Evolutionary conservation across 140 eudicot species (phyloP), one percentile per base, ranked within the genome.

Genomic region (Flaveria floridana): DNA sequence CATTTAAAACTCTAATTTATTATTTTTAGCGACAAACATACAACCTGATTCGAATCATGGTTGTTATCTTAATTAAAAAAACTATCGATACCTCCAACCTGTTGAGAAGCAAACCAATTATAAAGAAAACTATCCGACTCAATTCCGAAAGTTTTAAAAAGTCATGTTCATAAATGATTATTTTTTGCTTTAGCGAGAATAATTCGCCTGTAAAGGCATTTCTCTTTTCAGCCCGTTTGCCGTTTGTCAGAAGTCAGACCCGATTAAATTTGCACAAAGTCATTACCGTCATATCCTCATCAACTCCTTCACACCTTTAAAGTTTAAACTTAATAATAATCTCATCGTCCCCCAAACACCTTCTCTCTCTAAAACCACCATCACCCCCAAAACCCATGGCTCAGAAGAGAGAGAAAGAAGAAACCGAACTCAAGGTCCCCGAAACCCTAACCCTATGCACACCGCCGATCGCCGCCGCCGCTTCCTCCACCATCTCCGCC

Each of bases 351-450:
- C 76, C 34, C 78, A 26, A 12, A 48, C 55, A 16, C 65, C 6
- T 18, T 67, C 80, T 75, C 84, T 81, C 73, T 80, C 73, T 58
- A 12, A 64, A 71, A 71, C 34, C 65, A 1, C 73, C n/a, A 16
- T 34, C 9, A 58, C 44, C 59, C 42, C 30, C 75, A 65, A 44
- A 70, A 55, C 77, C 44, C 55, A 81, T 84, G 91, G 91, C 91
- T 67, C 91, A 84, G 70, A 86, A 83, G 84, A 84, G 84, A 78
- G 91, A 84, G 83, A 81, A 72, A 71, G 88, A 86, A 58, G 88
- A 86, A 63, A 86, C 91, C 50, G 91, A 86, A 78, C 84, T 86
- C 84, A 86, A 86, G 62, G 84, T 86, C 19, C 86, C 90, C 6
- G 85, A 81, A 71, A 65, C 86, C 63, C 2, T 83, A 20, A 37